These are phyloP conservation scores for Solanum dulcamara DNA, from an alignment of 257 asterid genomes.

Conservation along the genomic window DNA sequence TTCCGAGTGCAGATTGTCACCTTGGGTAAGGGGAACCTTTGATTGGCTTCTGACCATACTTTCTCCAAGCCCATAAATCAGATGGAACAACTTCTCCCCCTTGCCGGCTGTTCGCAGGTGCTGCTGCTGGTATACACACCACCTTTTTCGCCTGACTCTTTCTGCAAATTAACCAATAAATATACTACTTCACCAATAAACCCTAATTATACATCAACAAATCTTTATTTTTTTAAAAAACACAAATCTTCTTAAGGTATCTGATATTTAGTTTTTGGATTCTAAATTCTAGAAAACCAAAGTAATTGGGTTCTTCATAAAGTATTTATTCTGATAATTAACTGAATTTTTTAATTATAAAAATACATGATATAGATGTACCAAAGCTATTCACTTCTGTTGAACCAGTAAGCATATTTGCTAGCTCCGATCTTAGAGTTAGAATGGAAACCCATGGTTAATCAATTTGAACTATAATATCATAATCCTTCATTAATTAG, in stretches of 20 bases:
- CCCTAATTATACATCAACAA: neutral
- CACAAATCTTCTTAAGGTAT: too few species aligned
- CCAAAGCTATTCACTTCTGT: neutral
- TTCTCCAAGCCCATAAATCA: slow-evolving; percentile 98
- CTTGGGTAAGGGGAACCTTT: slow-evolving; percentile 98
- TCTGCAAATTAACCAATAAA: slow-evolving; percentile 28
- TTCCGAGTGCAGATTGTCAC: slow-evolving; percentile 5
- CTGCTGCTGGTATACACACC: slow-evolving; percentile 88
- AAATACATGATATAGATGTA: neutral
- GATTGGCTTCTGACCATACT: slow-evolving; percentile 95
- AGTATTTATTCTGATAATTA: too few species aligned
- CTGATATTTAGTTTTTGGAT: too few species aligned
- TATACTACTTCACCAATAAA: too few species aligned
- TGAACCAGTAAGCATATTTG: neutral
- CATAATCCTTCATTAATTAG: neutral
- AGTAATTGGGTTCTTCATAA: neutral
- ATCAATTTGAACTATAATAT: neutral
- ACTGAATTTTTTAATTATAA: too few species aligned
- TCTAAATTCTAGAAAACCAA: neutral
- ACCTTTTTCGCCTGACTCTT: slow-evolving; percentile 89
- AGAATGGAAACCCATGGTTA: neutral
- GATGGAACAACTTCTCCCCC: slow-evolving; percentile 93
- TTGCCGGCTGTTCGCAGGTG: slow-evolving; percentile 71
- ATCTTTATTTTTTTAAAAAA: too few species aligned
- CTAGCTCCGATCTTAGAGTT: neutral